phyloP scores from a whole-genome alignment of 805 yeast genomes.

The Nakazawaea peltata region DNA sequence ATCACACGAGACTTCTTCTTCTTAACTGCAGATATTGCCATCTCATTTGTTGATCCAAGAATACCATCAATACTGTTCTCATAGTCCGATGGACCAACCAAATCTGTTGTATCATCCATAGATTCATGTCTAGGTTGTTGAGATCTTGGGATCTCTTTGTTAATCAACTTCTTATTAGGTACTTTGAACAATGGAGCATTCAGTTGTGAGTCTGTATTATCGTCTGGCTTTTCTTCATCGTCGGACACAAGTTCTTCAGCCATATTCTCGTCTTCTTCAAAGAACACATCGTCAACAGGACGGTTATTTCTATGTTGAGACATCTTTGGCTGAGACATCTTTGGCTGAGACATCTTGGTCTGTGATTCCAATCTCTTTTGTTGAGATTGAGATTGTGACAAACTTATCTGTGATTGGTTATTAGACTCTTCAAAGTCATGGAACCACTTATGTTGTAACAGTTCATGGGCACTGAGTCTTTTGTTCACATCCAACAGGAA shows the following conservation, averaged over 20 bases:
- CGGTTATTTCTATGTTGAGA: too few species aligned
- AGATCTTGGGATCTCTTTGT: constrained; percentile 3
- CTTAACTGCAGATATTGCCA: constrained; percentile 3
- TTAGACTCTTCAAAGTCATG: constrained; percentile 18
- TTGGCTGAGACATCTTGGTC: constrained; percentile 14
- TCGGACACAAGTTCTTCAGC: not conserved
- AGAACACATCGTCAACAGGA: not conserved
- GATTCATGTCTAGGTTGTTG: constrained; percentile 3
- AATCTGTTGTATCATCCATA: constrained; percentile 4
- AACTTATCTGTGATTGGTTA: constrained; percentile 38
- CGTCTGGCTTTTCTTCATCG: not conserved
- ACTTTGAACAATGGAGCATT: constrained; percentile 10
- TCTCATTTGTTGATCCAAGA: not conserved
- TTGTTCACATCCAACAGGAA: constrained; percentile 69
- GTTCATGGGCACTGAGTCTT: constrained; percentile 69
- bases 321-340: not conserved
- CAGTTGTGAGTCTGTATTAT: too few species aligned
- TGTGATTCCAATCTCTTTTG: constrained; percentile 38
- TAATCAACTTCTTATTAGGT: constrained; percentile 4
- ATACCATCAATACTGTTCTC: not conserved
- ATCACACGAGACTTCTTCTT: constrained; percentile 6
- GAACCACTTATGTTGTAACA: constrained; percentile 83
- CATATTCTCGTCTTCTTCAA: constrained; percentile 9
- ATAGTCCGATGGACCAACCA: not conserved
- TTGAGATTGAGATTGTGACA: constrained; percentile 67